Percentiles rank a stretch among this genome's conserved stretches.
Conservation (phyloP, 2,329 filamentous ascomycete genomes). For the Fusarium tjaetaba region DNA sequence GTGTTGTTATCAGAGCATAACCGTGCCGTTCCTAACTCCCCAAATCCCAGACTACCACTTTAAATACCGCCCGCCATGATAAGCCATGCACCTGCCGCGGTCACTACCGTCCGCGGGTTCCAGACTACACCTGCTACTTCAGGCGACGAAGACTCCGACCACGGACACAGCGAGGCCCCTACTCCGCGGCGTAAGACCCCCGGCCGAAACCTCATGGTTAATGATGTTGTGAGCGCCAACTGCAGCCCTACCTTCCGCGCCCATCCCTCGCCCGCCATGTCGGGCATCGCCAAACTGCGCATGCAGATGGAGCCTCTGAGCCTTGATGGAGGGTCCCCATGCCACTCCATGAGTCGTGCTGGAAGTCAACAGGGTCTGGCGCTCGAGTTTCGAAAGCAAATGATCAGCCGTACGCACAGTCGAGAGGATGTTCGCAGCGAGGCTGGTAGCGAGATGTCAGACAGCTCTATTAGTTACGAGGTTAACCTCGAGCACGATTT, state of each 20-base stretch:
- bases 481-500: slow-evolving; percentile 87
- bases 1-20: slow-evolving; percentile 31
- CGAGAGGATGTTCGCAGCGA: slow-evolving; percentile 66
- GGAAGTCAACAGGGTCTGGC: slow-evolving; percentile 52
- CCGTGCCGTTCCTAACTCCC: slow-evolving; percentile 25
- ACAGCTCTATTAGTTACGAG: slow-evolving; percentile 81
- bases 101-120: slow-evolving; percentile 67
- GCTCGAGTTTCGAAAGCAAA: slow-evolving; percentile 60
- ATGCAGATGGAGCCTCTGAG: slow-evolving; percentile 82
- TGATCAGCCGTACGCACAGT: slow-evolving; percentile 64
- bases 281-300: slow-evolving; percentile 85
- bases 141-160: slow-evolving; percentile 68
- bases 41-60: slow-evolving; percentile 7
- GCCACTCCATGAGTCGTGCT: slow-evolving; percentile 65
- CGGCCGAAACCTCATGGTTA: slow-evolving; percentile 57
- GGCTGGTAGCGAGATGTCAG: slow-evolving; percentile 69
- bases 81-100: slow-evolving; percentile 58
- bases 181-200: slow-evolving; percentile 51
- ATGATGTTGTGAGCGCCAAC: slow-evolving; percentile 70
- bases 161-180: slow-evolving; percentile 52
- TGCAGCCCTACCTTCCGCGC: slow-evolving; percentile 69
- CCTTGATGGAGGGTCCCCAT: slow-evolving; percentile 66
- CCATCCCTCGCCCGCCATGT: slow-evolving; percentile 64
- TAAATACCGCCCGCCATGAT: slow-evolving; percentile 53
- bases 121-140: slow-evolving; percentile 63